These are phyloP conservation scores for Neocucurbitaria cava DNA, from an alignment of 2,329 filamentous ascomycete species.

Conservation along the genomic window DNA sequence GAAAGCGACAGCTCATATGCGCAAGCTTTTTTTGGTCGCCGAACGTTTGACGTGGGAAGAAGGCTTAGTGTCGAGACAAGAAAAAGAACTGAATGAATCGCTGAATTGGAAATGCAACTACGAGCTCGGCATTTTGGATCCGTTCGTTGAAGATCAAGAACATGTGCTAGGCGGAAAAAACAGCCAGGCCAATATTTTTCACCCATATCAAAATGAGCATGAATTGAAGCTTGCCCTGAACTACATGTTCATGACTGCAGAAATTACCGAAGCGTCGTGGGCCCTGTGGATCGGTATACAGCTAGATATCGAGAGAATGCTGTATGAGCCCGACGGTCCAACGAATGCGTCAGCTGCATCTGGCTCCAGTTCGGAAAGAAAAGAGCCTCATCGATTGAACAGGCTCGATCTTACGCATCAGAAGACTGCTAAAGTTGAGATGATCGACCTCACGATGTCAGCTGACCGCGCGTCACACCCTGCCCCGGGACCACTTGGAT, in stretches of 20 bases:
- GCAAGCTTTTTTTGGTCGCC: constrained; percentile 39
- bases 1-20: constrained; percentile 26
- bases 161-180: constrained; percentile 28
- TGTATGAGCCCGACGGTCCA: not conserved
- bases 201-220: constrained; percentile 36
- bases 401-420: not conserved
- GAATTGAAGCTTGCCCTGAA: constrained; percentile 33
- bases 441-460: constrained; percentile 14
- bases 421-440: constrained; percentile 5
- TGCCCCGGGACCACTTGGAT: not conserved
- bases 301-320: constrained; percentile 11
- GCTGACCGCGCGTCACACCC: constrained; percentile 14
- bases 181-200: constrained; percentile 23
- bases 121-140: constrained; percentile 32
- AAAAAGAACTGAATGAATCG: constrained; percentile 32
- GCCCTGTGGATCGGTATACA: constrained; percentile 29
- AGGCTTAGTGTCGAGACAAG: constrained; percentile 15
- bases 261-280: constrained; percentile 26
- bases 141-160: constrained; percentile 26
- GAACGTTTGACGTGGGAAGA: constrained; percentile 34
- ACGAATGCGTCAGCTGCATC: not conserved
- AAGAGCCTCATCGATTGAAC: not conserved
- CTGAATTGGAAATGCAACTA: constrained; percentile 37
- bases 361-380: not conserved
- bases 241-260: constrained; percentile 24